Percentiles rank a stretch among this genome's conserved stretches.
Conservation (phyloP, 352 stramenopile species). For the Phytophthora quininea region DNA sequence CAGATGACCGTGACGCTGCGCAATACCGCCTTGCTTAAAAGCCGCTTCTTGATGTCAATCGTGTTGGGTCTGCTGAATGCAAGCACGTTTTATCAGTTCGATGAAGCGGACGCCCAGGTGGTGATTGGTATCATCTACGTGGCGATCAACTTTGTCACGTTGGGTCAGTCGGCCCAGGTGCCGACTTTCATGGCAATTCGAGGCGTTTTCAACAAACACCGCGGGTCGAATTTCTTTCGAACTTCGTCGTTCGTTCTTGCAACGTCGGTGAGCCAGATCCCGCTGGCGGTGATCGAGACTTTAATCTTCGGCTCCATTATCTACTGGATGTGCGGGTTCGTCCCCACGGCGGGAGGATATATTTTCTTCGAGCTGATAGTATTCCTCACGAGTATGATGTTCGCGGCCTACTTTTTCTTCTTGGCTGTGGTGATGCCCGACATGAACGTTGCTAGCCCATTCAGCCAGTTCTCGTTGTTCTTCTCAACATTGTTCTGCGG, state of each 20-base stretch:
- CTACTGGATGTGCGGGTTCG: constrained; percentile 84
- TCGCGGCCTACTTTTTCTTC: constrained; percentile 42
- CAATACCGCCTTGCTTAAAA: constrained; percentile 29
- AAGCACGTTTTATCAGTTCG: constrained; percentile 25
- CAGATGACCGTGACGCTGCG: constrained; percentile 33
- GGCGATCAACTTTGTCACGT: constrained; percentile 66
- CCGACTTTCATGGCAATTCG: constrained; percentile 62
- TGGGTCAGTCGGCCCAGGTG: constrained; percentile 73
- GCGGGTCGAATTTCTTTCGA: constrained; percentile 77
- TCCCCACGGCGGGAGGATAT: constrained; percentile 30
- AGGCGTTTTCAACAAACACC: constrained; percentile 83
- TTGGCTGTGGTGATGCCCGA: constrained; percentile 21
- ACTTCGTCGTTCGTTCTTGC: constrained; percentile 73
- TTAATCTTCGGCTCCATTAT: constrained; percentile 76
- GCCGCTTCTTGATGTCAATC: constrained; percentile 18
- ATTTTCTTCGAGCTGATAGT: too few species aligned
- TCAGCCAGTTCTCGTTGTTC: constrained; percentile 29
- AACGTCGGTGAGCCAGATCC: constrained; percentile 34
- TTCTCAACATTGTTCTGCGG: constrained; percentile 38
- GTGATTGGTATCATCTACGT: constrained; percentile 67
- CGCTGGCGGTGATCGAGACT: constrained; percentile 56
- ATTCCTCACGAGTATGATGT: too few species aligned
- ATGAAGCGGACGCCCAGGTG: constrained; percentile 11
- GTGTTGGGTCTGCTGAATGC: constrained; percentile 19
- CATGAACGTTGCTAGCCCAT: constrained; percentile 25